Conservation (phyloP, 164 flowering plant genomes). For the Taxillus chinensis region DNA sequence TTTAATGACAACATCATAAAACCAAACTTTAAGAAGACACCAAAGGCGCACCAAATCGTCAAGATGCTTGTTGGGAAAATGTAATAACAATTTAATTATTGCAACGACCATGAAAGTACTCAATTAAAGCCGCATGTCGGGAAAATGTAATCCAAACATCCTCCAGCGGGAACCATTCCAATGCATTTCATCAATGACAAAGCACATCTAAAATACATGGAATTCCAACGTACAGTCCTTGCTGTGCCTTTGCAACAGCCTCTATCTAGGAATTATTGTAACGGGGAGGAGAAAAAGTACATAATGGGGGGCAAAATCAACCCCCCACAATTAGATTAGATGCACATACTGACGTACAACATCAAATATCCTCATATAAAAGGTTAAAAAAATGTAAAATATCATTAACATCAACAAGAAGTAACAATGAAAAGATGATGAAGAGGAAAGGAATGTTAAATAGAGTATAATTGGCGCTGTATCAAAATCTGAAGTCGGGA, state of each 20-base stretch:
- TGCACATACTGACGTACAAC: not conserved
- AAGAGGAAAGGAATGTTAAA: not conserved
- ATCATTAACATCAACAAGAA: not conserved
- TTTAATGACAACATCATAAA: too few relatives aligned
- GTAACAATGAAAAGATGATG: not conserved
- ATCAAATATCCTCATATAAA: not conserved
- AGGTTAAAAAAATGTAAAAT: not conserved
- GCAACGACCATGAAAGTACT: too few relatives aligned
- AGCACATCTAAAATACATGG: not conserved
- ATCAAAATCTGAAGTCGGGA: constrained; percentile 81
- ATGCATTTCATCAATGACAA: not conserved
- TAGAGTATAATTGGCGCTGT: not conserved
- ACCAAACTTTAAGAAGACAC: too few relatives aligned
- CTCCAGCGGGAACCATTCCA: not conserved
- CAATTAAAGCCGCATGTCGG: too few relatives aligned
- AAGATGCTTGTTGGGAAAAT: too few relatives aligned
- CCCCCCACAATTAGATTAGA: constrained; percentile 2
- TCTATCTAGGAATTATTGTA: not conserved
- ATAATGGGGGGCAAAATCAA: not conserved
- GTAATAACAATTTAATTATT: too few relatives aligned
- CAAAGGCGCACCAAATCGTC: too few relatives aligned
- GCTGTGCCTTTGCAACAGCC: not conserved
- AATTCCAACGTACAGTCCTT: not conserved
- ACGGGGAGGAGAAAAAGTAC: not conserved
- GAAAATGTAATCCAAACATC: too few relatives aligned